A percentile compares a stretch with the other conserved stretches of the same genome.
Conservation (phyloP, 306 rosid genomes). For the Cicer judaicum region DNA sequence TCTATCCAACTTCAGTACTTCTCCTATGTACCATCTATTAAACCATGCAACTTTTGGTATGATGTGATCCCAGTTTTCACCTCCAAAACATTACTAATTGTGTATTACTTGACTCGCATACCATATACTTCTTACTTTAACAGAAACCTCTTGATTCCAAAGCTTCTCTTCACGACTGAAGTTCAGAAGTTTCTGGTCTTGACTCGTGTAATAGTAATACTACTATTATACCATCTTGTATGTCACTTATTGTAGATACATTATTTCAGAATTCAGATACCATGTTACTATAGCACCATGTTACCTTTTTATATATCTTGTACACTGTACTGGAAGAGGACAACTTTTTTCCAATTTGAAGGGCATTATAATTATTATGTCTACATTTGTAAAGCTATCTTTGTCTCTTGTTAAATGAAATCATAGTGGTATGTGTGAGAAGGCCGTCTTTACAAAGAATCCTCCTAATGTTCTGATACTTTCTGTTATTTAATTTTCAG, state of each 20-base stretch:
- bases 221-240: not conserved
- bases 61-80: not conserved
- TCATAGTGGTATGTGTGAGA: conserved; percentile 13
- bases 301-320: conserved; percentile 8
- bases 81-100: conserved; percentile 15
- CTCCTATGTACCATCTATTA: too few species aligned
- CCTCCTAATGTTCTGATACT: conserved; percentile 11
- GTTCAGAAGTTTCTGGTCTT: conserved; percentile 12
- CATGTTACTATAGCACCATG: not conserved
- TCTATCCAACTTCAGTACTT: not conserved
- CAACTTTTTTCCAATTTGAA: not conserved
- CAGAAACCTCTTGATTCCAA: not conserved
- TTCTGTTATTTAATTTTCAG: conserved; percentile 50
- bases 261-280: conserved; percentile 4
- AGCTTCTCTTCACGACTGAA: not conserved
- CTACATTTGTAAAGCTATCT: not conserved
- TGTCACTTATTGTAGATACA: not conserved
- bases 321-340: conserved; percentile 10
- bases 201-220: not conserved
- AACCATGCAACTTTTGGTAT: not conserved
- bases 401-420: conserved; percentile 21
- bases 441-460: conserved; percentile 29
- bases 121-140: conserved; percentile 7
- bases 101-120: conserved; percentile 14
- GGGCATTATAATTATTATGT: not conserved